A percentile compares a stretch with the other conserved stretches of the same genome.
phyloP scores from a whole-genome alignment of 2,329 filamentous ascomycete genomes.

The Beauveria sp. region DNA sequence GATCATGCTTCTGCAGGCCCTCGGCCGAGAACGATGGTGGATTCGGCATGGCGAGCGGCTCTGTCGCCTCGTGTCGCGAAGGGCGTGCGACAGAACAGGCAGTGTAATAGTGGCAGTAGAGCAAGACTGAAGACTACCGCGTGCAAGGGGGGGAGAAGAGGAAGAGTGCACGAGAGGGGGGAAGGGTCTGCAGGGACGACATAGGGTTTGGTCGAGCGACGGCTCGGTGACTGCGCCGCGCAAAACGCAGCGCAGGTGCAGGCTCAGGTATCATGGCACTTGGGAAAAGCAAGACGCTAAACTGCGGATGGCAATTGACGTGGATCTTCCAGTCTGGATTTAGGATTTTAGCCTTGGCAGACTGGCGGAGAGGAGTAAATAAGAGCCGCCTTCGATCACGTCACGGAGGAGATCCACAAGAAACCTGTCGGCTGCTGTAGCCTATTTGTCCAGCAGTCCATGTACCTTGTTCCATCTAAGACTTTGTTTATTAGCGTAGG shows the following conservation, averaged over 20 bases:
- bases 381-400: constrained; percentile 5
- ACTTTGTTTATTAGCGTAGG: not conserved
- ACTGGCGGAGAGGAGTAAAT: not conserved
- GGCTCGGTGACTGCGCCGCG: not conserved
- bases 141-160: not conserved
- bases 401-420: constrained; percentile 6
- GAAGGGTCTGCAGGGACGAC: not conserved
- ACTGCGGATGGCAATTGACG: constrained; percentile 4
- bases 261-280: not conserved
- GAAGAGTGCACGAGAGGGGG: not conserved
- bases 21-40: not conserved
- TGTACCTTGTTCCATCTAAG: not conserved
- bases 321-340: constrained; percentile 5
- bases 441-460: not conserved
- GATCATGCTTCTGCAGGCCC: not conserved
- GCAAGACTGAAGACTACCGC: not conserved
- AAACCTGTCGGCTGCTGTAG: not conserved
- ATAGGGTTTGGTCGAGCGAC: not conserved
- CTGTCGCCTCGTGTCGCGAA: not conserved
- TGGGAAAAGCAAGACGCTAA: not conserved
- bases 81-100: not conserved
- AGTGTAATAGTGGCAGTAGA: not conserved
- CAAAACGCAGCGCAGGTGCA: not conserved
- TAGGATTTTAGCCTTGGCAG: not conserved
- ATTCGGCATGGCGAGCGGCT: not conserved